Conservation (phyloP, 352 stramenopile genomes). For the Phytophthora sojae region DNA sequence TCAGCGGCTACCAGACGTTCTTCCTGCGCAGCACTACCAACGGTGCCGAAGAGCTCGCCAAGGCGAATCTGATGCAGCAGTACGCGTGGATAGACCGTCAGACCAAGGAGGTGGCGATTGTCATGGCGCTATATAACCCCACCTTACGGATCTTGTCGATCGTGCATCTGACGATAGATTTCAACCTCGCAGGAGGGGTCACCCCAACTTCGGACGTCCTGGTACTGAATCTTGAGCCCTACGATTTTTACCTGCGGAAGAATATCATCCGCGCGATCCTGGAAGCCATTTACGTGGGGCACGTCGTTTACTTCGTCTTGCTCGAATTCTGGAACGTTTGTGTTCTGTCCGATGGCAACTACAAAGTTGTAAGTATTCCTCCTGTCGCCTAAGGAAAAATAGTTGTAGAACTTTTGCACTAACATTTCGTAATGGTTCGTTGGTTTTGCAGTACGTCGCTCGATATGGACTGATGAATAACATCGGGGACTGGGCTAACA, state of each 20-base stretch:
- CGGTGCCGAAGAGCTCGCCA: conserved; percentile 36
- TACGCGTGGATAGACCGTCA: conserved; percentile 69
- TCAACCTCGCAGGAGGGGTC: conserved; percentile 69
- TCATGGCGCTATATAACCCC: conserved; percentile 68
- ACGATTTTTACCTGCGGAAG: conserved; percentile 59
- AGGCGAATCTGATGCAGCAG: conserved; percentile 47
- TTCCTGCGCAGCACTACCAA: conserved; percentile 58
- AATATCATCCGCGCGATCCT: conserved; percentile 58
- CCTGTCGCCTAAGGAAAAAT: background rate
- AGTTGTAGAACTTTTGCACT: background rate
- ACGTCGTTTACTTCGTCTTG: conserved; percentile 70
- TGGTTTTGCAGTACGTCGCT: conserved; percentile 54
- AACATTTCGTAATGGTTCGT: background rate
- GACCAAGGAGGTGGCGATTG: conserved; percentile 64
- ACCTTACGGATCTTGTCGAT: conserved; percentile 73
- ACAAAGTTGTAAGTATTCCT: conserved; percentile 47
- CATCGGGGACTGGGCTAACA: conserved; percentile 71
- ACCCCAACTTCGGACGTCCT: conserved; percentile 51
- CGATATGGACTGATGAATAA: conserved; percentile 76
- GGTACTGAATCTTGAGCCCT: conserved; percentile 72
- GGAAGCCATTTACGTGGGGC: conserved; percentile 53
- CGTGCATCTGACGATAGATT: conserved; percentile 60
- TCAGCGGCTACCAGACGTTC: conserved; percentile 61
- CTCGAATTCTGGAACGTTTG: conserved; percentile 73
- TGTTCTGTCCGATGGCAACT: conserved; percentile 62